Evolutionary conservation across 306 rosid genomes (phyloP).

Genomic region (Lagenaria siceraria): DNA sequence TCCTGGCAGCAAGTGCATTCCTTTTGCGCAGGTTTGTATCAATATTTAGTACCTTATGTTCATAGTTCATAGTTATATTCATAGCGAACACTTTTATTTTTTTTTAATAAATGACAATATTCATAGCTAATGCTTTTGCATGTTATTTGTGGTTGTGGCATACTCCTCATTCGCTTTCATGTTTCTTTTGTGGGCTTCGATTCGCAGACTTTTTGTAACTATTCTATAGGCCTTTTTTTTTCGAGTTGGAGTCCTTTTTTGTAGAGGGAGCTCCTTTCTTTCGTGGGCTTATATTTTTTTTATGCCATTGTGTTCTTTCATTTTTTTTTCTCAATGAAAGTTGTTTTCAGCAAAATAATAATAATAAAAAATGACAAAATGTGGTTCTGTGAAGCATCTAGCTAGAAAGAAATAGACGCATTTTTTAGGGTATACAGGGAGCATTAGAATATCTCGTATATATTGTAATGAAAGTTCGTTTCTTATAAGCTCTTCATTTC

Average conservation of each 20-base stretch:
- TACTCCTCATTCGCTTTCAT: too few species aligned
- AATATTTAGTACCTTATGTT: background rate
- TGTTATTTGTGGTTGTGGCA: too few species aligned
- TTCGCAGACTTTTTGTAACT: too few species aligned
- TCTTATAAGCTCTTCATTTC: background rate
- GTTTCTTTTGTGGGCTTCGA: too few species aligned
- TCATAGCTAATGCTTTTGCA: background rate
- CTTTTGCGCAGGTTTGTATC: background rate
- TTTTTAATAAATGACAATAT: background rate
- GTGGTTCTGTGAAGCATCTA: background rate
- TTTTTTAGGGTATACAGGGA: background rate
- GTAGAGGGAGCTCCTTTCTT: too few species aligned
- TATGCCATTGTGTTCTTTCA: too few species aligned
- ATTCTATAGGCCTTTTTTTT: too few species aligned
- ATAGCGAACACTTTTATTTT: background rate
- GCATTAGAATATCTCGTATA: background rate
- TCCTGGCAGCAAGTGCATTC: slow-evolving; percentile 11
- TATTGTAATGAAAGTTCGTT: background rate
- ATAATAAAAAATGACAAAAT: background rate
- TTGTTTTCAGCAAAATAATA: too few species aligned
- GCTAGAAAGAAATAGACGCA: background rate
- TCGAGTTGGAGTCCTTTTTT: too few species aligned
- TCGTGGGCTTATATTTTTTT: too few species aligned
- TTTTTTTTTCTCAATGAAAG: too few species aligned
- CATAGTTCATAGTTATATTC: background rate